Conservation (phyloP, 129 eudicot species). For the Escallonia rubra region DNA sequence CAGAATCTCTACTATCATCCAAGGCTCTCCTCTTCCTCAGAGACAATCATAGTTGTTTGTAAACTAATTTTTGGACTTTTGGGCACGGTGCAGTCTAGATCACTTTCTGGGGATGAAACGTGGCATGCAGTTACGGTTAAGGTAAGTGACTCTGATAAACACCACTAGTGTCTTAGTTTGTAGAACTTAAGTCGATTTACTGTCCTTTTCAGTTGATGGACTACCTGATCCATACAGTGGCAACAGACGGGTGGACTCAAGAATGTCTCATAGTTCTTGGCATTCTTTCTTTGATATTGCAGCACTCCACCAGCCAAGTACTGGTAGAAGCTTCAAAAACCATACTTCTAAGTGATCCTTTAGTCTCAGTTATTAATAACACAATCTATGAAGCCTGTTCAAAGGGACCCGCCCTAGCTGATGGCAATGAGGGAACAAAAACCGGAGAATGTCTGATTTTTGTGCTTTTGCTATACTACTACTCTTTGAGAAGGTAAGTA, state of each 20-base stretch:
- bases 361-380: conserved; percentile 35
- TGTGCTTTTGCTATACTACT: conserved; percentile 58
- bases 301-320: conserved; percentile 58
- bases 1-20: conserved; percentile 38
- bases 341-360: conserved; percentile 52
- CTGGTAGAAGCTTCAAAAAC: conserved; percentile 77
- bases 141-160: conserved; percentile 27
- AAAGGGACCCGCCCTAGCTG: conserved; percentile 67
- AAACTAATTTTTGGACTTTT: conserved; percentile 51
- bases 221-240: conserved; percentile 35
- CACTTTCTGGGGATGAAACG: conserved; percentile 58
- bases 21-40: conserved; percentile 29
- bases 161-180: conserved; percentile 1
- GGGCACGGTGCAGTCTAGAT: conserved; percentile 44
- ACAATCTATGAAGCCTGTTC: conserved; percentile 51
- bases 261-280: conserved; percentile 55
- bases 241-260: conserved; percentile 50
- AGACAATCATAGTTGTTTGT: conserved; percentile 33
- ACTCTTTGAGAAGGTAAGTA: conserved; percentile 61
- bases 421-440: conserved; percentile 58
- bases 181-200: conserved; percentile 6
- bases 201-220: conserved; percentile 55
- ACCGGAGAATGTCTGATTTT: conserved; percentile 56
- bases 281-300: conserved; percentile 66
- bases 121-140: conserved; percentile 69